Base-by-base conservation (phyloP, 2,329 filamentous ascomycete genomes). In the Didymella pinodella region DNA sequence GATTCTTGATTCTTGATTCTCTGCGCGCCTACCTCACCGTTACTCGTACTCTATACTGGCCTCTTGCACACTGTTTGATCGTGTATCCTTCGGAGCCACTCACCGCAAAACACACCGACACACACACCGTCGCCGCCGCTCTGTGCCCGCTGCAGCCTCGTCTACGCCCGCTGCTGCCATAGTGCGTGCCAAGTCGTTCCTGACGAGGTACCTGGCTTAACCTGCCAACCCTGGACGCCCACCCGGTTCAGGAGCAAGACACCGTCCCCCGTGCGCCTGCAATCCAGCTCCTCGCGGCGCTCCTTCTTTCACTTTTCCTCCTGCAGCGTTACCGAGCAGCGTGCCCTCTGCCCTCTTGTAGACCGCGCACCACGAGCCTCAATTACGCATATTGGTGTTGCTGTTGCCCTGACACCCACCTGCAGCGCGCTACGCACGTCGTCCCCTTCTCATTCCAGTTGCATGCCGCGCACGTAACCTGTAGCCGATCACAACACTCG, bases 331-430 rank as follows among this genome's bases (percentile, higher is more conserved):
- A 63, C 48, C 54, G 56, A 69, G 65, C 64, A 69, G 62, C 61
- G 40, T 65, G 62, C 61, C 59, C 34, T 40, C 48, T 51, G 54
- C 26, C 57, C 60, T 45, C 31, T 34, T 32, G 25, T 22, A 44
- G 49, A 50, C 54, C 40, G 40, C 25, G 28, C 48, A 40, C 34
- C 49, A 41, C 51, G 44, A 53, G 45, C 47, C 45, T 53, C 38
- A 32, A 41, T 48, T 59, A 53, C 54, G 61, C 60, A 64, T 54
- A 54, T 59, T 60, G 62, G 53, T 53, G 53, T 50, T 62, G 57
- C 56, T 53, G 69, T 75, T 74, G 67, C 65, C 70, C 70, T 58
- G 65, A 66, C 66, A 67, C 60, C 62, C 64, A 59, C 64, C 53
- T 56, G 52, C 62, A 65, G 46, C 16, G 28, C 51, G 46, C 56